A percentile compares a stretch with the other conserved stretches of the same genome.
Evolutionary conservation across 345 rosid genomes (phyloP).

Genomic region (Syzygium jambos): DNA sequence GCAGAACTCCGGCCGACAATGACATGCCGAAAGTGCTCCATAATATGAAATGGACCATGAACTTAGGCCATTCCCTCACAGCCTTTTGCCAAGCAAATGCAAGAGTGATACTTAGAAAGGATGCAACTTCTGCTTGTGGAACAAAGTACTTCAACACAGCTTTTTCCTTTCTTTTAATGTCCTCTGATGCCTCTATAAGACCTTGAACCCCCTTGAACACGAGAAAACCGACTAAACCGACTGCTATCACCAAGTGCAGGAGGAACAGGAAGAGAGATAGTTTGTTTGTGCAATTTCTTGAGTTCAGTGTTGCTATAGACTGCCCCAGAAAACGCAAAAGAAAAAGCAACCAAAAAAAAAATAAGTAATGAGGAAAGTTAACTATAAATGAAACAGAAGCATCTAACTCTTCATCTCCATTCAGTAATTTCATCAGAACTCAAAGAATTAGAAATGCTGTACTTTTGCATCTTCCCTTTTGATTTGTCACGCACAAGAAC

Average conservation of each 20-base stretch:
- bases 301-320: constrained; percentile 57
- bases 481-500: not conserved
- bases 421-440: not conserved
- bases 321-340: constrained; percentile 23
- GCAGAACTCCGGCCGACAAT: constrained; percentile 77
- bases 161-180: constrained; percentile 44
- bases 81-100: constrained; percentile 90
- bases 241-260: constrained; percentile 52
- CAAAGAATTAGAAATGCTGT: not conserved
- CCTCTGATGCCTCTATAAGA: constrained; percentile 42
- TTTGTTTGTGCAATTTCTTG: constrained; percentile 81
- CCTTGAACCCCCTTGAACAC: constrained; percentile 87
- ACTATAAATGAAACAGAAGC: not conserved
- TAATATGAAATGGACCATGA: constrained; percentile 82
- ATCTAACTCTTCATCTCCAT: not conserved
- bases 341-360: not conserved
- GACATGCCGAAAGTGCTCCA: constrained; percentile 76
- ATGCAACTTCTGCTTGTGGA: constrained; percentile 90
- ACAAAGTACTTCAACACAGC: constrained; percentile 42
- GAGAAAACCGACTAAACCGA: constrained; percentile 71
- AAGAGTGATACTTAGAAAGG: constrained; percentile 70
- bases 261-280: constrained; percentile 56
- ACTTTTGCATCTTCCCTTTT: not conserved
- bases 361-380: not conserved
- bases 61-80: constrained; percentile 55